Conservation (phyloP, 2,329 filamentous ascomycete species). For the Paecilomyces dactylethromorphus region DNA sequence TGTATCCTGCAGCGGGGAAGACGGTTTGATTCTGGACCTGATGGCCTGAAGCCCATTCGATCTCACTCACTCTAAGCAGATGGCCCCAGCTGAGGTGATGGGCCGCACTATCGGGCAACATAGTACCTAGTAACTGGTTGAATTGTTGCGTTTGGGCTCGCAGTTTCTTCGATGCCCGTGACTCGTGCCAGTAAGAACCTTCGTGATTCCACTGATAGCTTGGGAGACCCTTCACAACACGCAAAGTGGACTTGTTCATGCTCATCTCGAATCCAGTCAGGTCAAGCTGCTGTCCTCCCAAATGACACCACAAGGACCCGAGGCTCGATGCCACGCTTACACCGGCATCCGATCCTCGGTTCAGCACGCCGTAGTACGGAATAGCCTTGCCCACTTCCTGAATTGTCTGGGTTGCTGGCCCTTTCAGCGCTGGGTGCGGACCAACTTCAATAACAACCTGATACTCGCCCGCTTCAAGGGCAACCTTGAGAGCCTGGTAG, state of each 20-base stretch:
- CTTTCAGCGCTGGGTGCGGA: neutral
- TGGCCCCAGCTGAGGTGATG: neutral
- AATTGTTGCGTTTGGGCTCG: no score
- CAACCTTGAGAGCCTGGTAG: constrained; percentile 15
- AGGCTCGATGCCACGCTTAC: no score
- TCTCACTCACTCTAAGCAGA: neutral
- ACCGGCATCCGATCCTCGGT: neutral
- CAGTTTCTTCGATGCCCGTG: no score
- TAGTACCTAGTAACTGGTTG: no score
- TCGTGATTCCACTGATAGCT: no score
- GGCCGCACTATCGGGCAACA: neutral
- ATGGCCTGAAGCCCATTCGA: neutral
- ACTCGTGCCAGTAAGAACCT: no score
- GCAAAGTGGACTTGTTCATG: no score
- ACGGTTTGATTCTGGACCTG: neutral
- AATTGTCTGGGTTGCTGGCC: neutral
- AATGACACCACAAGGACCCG: no score
- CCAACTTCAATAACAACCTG: neutral
- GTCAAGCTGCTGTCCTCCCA: no score
- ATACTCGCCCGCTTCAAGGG: neutral
- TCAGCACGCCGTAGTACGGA: neutral
- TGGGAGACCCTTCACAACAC: no score
- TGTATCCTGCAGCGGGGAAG: neutral
- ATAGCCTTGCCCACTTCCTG: neutral
- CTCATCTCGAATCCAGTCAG: no score